Conservation (phyloP, 768 basidiomycete species). For the Amanita muscaria region DNA sequence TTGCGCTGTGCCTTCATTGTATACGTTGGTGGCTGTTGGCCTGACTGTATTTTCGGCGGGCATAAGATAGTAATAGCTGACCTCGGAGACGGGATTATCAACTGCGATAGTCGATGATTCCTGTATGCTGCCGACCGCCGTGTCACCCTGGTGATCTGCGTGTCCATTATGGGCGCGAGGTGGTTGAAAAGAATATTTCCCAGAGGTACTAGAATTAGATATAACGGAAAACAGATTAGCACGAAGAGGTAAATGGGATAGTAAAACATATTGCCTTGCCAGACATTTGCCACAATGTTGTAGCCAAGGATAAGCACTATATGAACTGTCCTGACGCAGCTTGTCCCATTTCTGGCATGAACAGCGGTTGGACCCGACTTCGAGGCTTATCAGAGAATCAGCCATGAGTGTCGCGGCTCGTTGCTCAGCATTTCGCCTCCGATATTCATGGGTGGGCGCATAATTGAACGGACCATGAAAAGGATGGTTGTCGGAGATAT, state of each 20-base stretch:
- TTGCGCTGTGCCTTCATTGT: too few relatives aligned
- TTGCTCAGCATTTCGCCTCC: slow-evolving; percentile 71
- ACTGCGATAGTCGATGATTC: too few relatives aligned
- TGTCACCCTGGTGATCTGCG: too few relatives aligned
- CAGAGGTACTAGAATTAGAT: too few relatives aligned
- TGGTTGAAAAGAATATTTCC: too few relatives aligned
- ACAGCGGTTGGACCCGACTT: slow-evolving; percentile 67
- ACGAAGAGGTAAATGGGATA: slow-evolving; percentile 1
- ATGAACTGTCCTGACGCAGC: slow-evolving; percentile 66
- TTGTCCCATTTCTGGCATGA: slow-evolving; percentile 80
- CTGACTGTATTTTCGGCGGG: too few relatives aligned
- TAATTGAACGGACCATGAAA: slow-evolving; percentile 53
- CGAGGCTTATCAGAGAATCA: slow-evolving; percentile 53
- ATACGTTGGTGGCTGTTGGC: too few relatives aligned
- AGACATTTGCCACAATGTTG: slow-evolving; percentile 73
- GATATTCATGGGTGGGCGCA: slow-evolving; percentile 52
- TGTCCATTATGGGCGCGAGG: too few relatives aligned
- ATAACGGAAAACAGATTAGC: neutral
- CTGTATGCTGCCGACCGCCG: too few relatives aligned
- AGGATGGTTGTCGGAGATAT: slow-evolving; percentile 17
- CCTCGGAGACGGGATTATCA: too few relatives aligned
- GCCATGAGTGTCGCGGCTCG: slow-evolving; percentile 62
- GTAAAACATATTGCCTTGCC: slow-evolving; percentile 49
- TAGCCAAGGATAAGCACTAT: slow-evolving; percentile 77
- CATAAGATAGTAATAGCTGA: too few relatives aligned